Evolutionary conservation across 2,329 filamentous ascomycete species (phyloP).

Genomic region (Pseudogymnoascus sp.): DNA sequence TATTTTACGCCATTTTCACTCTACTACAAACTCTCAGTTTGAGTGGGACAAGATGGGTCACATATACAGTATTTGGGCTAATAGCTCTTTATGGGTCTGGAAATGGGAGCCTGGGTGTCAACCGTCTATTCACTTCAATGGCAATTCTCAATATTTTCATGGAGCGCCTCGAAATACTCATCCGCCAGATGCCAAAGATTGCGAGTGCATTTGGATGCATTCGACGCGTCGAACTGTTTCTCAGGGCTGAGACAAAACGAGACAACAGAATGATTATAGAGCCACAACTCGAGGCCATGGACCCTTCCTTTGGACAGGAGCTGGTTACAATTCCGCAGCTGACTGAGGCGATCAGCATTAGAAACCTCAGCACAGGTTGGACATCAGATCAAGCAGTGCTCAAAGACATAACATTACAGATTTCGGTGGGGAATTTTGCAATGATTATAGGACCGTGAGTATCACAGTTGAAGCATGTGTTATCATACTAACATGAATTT

Average conservation of each 20-base stretch:
- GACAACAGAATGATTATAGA: background rate
- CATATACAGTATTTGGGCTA: background rate
- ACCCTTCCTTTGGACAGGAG: background rate
- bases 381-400: slow-evolving; percentile 8
- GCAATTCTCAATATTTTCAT: slow-evolving; percentile 6
- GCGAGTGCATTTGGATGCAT: background rate
- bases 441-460: slow-evolving; percentile 24
- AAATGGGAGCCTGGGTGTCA: background rate
- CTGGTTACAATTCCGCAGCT: background rate
- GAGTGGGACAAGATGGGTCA: slow-evolving; percentile 8
- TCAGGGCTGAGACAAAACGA: background rate
- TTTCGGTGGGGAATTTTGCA: slow-evolving; percentile 14
- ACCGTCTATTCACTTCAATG: slow-evolving; percentile 1
- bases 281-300: background rate
- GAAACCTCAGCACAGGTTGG: slow-evolving; percentile 9
- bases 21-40: background rate
- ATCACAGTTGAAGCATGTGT: background rate
- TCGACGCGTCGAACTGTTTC: background rate
- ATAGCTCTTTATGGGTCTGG: slow-evolving; percentile 1
- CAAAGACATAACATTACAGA: slow-evolving; percentile 14
- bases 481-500: background rate
- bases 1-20: background rate
- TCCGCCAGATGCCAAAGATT: background rate
- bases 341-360: background rate
- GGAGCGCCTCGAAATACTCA: slow-evolving; percentile 8